Conservation (phyloP, 2,329 filamentous ascomycete genomes). For the Arthroderma sp. region DNA sequence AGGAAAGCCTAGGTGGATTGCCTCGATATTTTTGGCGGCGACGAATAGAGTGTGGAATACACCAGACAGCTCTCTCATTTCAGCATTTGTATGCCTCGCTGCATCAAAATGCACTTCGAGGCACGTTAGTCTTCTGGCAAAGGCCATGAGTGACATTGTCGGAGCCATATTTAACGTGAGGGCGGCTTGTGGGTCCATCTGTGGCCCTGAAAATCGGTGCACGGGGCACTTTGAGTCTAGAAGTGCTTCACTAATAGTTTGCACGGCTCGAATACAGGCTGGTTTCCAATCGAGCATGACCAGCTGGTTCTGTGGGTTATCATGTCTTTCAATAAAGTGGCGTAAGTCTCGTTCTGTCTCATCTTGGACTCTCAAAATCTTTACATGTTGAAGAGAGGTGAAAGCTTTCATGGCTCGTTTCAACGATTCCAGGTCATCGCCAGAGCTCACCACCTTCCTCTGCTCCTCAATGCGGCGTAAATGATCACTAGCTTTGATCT, state of each 20-base stretch:
- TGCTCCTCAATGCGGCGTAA: constrained; percentile 24
- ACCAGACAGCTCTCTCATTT: constrained; percentile 44
- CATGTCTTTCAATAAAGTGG: constrained; percentile 37
- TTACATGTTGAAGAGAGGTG: constrained; percentile 48
- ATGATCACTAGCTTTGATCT: constrained; percentile 14
- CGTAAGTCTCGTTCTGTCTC: constrained; percentile 43
- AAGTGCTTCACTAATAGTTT: constrained; percentile 45
- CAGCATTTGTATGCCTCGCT: constrained; percentile 41
- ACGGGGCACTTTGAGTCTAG: constrained; percentile 43
- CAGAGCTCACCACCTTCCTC: constrained; percentile 34
- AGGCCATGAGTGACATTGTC: constrained; percentile 34
- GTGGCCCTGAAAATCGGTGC: constrained; percentile 49
- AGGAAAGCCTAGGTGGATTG: constrained; percentile 53
- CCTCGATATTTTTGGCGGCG: constrained; percentile 46
- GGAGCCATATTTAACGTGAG: constrained; percentile 37
- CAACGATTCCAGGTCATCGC: constrained; percentile 40
- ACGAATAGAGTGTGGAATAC: constrained; percentile 47
- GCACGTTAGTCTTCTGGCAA: constrained; percentile 46
- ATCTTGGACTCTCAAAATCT: constrained; percentile 50
- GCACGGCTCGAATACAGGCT: constrained; percentile 49
- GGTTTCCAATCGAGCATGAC: constrained; percentile 47
- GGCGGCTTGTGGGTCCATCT: constrained; percentile 48
- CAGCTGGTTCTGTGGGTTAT: constrained; percentile 30
- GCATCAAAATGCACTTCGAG: constrained; percentile 53
- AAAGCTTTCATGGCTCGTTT: constrained; percentile 46